These are phyloP conservation scores for Sclerotinia minor DNA, from an alignment of 2,329 filamentous ascomycete species.

Conservation along the genomic window DNA sequence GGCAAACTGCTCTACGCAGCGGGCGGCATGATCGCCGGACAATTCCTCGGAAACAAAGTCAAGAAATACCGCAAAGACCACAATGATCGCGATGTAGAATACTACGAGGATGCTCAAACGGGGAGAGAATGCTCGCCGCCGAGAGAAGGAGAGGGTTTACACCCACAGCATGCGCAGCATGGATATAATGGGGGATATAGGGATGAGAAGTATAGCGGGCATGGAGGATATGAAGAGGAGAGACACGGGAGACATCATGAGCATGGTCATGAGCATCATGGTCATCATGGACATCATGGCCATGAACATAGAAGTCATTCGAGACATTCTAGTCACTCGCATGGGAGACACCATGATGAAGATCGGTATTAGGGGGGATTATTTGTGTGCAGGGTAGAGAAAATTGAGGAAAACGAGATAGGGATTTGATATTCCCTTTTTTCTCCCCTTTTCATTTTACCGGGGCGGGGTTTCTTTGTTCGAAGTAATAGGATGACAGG, in stretches of 20 bases:
- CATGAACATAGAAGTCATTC: constrained; percentile 12
- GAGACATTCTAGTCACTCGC: constrained; percentile 13
- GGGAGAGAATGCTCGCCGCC: constrained; percentile 18
- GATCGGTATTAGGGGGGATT: constrained; percentile 6
- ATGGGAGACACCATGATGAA: constrained; percentile 8
- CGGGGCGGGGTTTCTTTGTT: too few relatives aligned
- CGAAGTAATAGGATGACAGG: too few relatives aligned
- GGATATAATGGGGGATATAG: neutral
- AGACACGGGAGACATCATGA: constrained; percentile 13
- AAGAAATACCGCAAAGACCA: constrained; percentile 20
- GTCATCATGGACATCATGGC: neutral
- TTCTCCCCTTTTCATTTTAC: too few relatives aligned
- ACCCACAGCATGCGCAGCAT: neutral
- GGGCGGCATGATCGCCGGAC: constrained; percentile 6
- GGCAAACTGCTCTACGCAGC: constrained; percentile 7
- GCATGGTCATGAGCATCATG: constrained; percentile 7
- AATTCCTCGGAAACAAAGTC: constrained; percentile 14
- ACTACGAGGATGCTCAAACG: constrained; percentile 12
- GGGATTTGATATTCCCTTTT: neutral
- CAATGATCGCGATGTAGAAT: constrained; percentile 17
- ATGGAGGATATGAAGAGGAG: constrained; percentile 14
- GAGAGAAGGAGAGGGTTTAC: neutral
- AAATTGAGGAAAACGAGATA: neutral
- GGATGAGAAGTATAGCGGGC: constrained; percentile 16
- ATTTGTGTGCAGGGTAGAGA: too few relatives aligned